Base-by-base conservation (phyloP, 2,329 filamentous ascomycete genomes). In the Aspergillus neoniger region DNA sequence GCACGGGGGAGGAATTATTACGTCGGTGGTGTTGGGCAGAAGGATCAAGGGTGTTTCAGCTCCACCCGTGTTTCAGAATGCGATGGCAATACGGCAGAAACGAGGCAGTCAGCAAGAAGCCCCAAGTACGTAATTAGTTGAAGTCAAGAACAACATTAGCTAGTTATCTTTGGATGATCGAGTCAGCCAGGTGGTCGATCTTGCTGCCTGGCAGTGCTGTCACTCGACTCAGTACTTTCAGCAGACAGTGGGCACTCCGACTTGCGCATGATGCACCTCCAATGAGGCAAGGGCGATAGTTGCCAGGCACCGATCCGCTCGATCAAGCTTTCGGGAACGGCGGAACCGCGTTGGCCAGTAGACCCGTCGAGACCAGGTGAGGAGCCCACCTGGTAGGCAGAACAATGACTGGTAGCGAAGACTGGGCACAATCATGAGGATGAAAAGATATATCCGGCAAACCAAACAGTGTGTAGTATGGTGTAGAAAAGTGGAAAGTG, bases 291-390 rank as follows among this genome's bases (percentile, higher is more conserved):
- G 47, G 25, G 5, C 12, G 2, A n/a, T n/a, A 28, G 47, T 30
- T 25, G 47, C 47, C 47, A 50, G 47, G 47, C 47, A 50, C 47
- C 47, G 47, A 50, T 50, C 32, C 25, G 39, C 25, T 21, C 30
- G 17, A 28, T 55, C 53, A 55, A 55, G 53, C 53, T 55, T 55
- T 55, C 53, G 53, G 53, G 39, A 55, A 17, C 38, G 53, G 53
- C 53, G 53, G 53, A 55, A 44, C 25, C 41, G 39, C 28, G 53
- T 30, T 43, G 53, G 36, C 30, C 28, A 44, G 21, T 43, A 15
- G 38, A 32, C 21, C 25, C 15, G 41, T 44, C 41, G 41, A 44
- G n/a, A 43, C 39, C 17, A 23, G 12, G 12, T 6, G 32, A 36
- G 12, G 32, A 36, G 41, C 21, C 41, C 41, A 44, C 41, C 19